A percentile compares a stretch with the other conserved stretches of the same genome.
Conservation (phyloP, 805 yeast species). For the Ogataea pilisensis region DNA sequence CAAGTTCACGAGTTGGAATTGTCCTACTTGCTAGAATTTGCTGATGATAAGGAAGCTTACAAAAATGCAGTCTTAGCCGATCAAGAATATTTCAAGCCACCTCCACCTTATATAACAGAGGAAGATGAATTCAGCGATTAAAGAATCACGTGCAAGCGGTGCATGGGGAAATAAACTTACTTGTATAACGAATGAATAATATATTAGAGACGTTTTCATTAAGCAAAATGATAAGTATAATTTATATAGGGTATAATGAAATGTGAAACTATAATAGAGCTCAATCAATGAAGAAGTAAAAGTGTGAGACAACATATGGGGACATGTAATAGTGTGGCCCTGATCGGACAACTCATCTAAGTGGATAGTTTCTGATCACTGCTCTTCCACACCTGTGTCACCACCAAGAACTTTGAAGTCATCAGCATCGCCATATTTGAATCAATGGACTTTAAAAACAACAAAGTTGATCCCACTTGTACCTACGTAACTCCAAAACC, state of each 20-base stretch:
- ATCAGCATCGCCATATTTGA: neutral
- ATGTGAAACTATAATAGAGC: no score
- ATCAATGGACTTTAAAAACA: slow-evolving; percentile 43
- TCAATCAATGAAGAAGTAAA: no score
- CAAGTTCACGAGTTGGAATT: slow-evolving; percentile 91
- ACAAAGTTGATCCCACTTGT: slow-evolving; percentile 58
- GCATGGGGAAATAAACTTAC: neutral
- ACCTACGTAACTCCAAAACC: slow-evolving; percentile 58
- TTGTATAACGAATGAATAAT: no score
- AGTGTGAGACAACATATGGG: no score
- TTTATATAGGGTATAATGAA: no score
- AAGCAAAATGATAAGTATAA: no score
- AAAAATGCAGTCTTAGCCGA: slow-evolving; percentile 44
- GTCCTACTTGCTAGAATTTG: slow-evolving; percentile 77
- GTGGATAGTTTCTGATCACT: no score
- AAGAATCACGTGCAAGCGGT: neutral
- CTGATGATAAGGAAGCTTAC: slow-evolving; percentile 54
- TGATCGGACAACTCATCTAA: neutral
- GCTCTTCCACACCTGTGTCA: neutral
- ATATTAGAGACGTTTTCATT: no score
- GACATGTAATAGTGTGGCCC: no score
- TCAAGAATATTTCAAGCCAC: slow-evolving; percentile 72
- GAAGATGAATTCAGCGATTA: slow-evolving; percentile 10
- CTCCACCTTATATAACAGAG: slow-evolving; percentile 34
- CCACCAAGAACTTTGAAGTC: neutral